phyloP scores from a whole-genome alignment of 78 protist genomes.

The Speleostelium caveatum region DNA sequence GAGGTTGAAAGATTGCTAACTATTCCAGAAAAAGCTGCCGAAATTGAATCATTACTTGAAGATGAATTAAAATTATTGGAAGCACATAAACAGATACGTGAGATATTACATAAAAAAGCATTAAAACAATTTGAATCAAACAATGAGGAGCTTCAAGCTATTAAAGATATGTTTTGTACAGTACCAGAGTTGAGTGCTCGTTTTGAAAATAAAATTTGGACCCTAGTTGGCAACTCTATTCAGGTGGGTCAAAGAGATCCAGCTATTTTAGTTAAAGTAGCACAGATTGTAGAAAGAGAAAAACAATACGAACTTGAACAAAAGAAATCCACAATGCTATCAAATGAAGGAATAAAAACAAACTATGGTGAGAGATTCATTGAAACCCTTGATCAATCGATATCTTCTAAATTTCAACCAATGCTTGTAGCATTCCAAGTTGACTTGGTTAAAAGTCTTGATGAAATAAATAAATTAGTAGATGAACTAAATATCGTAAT shows the following conservation, averaged over 20 bases:
- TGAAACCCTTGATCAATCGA: conserved; percentile 17
- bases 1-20: conserved; percentile 70
- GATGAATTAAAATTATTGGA: conserved; percentile 39
- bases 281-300: conserved; percentile 68
- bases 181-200: conserved; percentile 34
- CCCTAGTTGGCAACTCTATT: conserved; percentile 24
- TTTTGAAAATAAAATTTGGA: conserved; percentile 67
- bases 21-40: conserved; percentile 71
- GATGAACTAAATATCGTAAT: conserved; percentile 48
- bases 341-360: conserved; percentile 48
- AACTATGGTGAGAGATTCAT: conserved; percentile 60
- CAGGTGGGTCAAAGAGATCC: conserved; percentile 22
- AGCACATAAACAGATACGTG: conserved; percentile 49
- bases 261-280: conserved; percentile 55
- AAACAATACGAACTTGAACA: conserved; percentile 53
- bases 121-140: conserved; percentile 70
- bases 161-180: conserved; percentile 60
- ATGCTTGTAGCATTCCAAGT: conserved; percentile 38
- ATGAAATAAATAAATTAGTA: conserved; percentile 52
- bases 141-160: conserved; percentile 52
- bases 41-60: conserved; percentile 38
- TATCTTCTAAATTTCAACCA: conserved; percentile 48
- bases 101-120: conserved; percentile 62
- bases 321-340: not conserved
- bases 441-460: conserved; percentile 33